Base-by-base conservation (phyloP, 2,329 filamentous ascomycete genomes). In the Teratosphaeria nubilosa region DNA sequence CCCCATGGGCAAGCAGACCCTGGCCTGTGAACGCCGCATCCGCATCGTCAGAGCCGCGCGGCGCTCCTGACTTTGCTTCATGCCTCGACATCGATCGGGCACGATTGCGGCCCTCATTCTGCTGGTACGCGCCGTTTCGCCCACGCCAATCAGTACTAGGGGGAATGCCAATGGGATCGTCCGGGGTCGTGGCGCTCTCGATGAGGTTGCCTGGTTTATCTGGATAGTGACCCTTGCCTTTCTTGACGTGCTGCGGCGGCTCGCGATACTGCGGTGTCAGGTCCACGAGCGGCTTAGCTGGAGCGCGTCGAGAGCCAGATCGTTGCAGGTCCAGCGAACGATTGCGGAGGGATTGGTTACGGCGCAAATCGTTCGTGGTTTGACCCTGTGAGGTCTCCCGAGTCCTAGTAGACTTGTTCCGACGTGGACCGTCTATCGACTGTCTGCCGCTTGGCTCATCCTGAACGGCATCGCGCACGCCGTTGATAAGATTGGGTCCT, bases 231-330 rank as follows among this genome's bases (percentile, higher is more conserved):
- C 82, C 83, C 54, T 81, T 80, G 32, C 57, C 57, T 52, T 58
- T 58, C 53, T 76, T 77, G 56, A 76, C 72, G 66, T 80, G 79
- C 69, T 86, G 78, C 20, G 85, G 85, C 6, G 85, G 79, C 61
- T 87, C 85, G 54, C 80, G 77, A 66, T 86, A 87, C 54, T 78
- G 76, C 0, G 84, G 83, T 0, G 84, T 85, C 48, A 90, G 77
- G 66, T 88, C 87, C 31, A 91, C 73, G 5, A 91, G 77, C 1
- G 87, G 86, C 61, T 83, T 84, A 31, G 13, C 16, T 2, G 78
- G 77, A 65, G 5, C 66, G 56, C 59, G 64, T 30, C 14, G 56
- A 1, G 80, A 81, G n/a, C 70, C 72, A n/a, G 75, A 75, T 54
- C 78, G 75, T 48, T 73, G 71, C 4, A 79, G 68, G 58, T 75